Evolutionary conservation across 2,329 filamentous ascomycete genomes (phyloP), one percentile per base, ranked within the genome.

Genomic region (Ceratocystis colombiana): DNA sequence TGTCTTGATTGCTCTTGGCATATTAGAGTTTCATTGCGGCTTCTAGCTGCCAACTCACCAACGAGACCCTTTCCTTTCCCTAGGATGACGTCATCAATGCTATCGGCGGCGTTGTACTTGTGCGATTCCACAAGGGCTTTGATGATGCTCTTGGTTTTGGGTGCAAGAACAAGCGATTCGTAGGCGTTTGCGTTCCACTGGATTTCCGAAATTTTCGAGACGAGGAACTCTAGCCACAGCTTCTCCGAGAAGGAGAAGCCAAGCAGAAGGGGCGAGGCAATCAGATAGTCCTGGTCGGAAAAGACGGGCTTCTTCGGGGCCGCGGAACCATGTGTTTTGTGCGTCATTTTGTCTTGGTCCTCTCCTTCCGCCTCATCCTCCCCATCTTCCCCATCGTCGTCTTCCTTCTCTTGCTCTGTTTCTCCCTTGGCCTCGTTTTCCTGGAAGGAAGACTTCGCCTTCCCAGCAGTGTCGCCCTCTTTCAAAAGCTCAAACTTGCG

Each of bases 201-300:
- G 59, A 80, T 72, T 2, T 76, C 74, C 48, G 72, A 70, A 67
- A 79, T 74, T 62, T 79, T 75, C 48, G 79, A 76, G 30, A 79
- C 70, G 46, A 73, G 77, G 50, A 79, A 77, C 37, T 63, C 61
- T 5, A 63, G 41, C 61, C 61, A 63, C 2, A 63, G 2, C 57
- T 62, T 45, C 72, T 70, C 72, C 33, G 1, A 7, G 1, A 59
- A 66, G 0, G 89, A 84, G 71, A 96, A 96, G 0, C 91, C 92
- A 1, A 95, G 81, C 0, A 96, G 89, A 0, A 95, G 86, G 0
- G 91, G 88, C 1, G 89, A 93, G 1, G 90, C 86, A 62, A 95
- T 87, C 5, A 96, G 78, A 28, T 94, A 87, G 70, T 96, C 89
- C 69, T 95, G 90, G 62, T 94, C 89, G 0, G 82, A 88, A 73